Base-by-base conservation (phyloP, 129 eudicot species). In the Logfia minima region DNA sequence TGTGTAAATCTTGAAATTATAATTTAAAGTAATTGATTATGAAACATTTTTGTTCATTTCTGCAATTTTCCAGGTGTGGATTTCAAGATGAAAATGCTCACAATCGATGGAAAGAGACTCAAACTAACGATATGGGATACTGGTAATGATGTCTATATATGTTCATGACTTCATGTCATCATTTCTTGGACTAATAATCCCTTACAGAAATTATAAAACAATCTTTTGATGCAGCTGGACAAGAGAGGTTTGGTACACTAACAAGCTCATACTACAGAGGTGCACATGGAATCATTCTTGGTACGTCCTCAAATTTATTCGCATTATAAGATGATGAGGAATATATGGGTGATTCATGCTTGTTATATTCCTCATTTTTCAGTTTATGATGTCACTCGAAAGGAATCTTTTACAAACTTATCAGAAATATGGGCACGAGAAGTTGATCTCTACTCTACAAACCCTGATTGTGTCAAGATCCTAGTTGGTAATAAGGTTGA, bases 121-220 rank as follows among this genome's bases (percentile, higher is more conserved):
- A 92, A 92, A 68, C 70, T 92, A 9, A 92, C 98, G 7, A 92
- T 92, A 8, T 92, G 98, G 98, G 98, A 92, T 72, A 92, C 98
- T 41, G 96, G 98, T 92, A 78, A 80, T 8, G 56, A 14, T 14
- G 32, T 19, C 11, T 52, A 37, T 64, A 52, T 17, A 53, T 23
- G 8, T 72, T 11, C 52, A 41, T 51, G 9, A 26, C 29, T 26
- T 26, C 29, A 26, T 1, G 29, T 11, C 4, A 68, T 59, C 8
- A 4, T 6, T 32, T 71, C 65, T 17, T 19, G 3, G 66, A 28
- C 32, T 41, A 39, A 8, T 59, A 8, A 35, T 29, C 22, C 9
- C 3, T 68, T 19, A 8, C 6, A 19, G 11, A 52, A 10, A 28
- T 67, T 35, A 13, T 37, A 74, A 66, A 67, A 74, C 3, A 10